Evolutionary conservation across 1,139 yeast genomes (phyloP), one percentile per base, ranked within the genome.

Genomic region (Yamadazyma diddensiae): DNA sequence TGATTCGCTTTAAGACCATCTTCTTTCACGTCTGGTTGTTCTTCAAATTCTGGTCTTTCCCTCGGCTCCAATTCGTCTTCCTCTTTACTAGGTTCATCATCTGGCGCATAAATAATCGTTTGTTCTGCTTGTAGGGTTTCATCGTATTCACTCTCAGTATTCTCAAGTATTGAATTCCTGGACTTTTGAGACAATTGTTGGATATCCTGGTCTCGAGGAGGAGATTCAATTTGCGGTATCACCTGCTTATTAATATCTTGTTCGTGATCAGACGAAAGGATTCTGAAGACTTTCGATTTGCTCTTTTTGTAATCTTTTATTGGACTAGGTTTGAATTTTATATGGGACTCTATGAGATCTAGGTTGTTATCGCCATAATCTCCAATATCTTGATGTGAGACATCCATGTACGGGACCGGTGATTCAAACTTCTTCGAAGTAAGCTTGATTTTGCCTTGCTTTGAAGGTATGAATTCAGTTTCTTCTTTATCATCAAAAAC

Each of bases 321-420:
- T 13, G 37, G 37, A 21, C 36, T 35, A 3, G 24, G 24, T 19
- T 27, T 23, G 11, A 26, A 20, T 11, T 26, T 20, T 3, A 33
- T 16, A 31, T 42, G 33, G 2, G 18, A 24, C 25, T 62, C 67
- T 32, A 59, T 43, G 27, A 40, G 47, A 3, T 48, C 51, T 6
- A 65, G 29, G 37, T 65, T 59, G 3, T 47, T 48, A 31, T 62
- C 71, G 6, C 55, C 65, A 35, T 65, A 65, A 24, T 64, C 66
- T 11, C 66, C 69, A 7, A 60, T 41, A 24, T 62, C 57, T 21
- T 62, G 65, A 26, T 57, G 49, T 0, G 68, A 61, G 5, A 46
- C 31, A 31, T 61, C 65, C 38, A 45, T 46, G 15, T 49, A 41
- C 4, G 52, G 39, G 3, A 48, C 47, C 1, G 57, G 46, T 0